Conservation (phyloP, 148 eudicot genomes). For the Cornus kousa region DNA sequence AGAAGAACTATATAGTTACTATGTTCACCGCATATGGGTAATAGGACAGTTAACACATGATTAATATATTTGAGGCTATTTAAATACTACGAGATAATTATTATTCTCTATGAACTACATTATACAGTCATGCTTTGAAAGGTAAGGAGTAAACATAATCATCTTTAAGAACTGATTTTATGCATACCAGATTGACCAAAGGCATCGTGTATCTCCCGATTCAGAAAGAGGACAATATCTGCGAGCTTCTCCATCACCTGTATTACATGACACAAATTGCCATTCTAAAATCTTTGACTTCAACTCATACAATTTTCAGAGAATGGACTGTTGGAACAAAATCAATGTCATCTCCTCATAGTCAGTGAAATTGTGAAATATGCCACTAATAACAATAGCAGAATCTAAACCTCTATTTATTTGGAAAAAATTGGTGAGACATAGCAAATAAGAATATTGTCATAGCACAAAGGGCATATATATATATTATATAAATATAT, state of each 20-base stretch:
- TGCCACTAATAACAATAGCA: neutral
- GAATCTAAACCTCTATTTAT: neutral
- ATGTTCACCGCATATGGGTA: too few relatives aligned
- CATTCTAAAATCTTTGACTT: neutral
- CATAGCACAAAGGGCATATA: neutral
- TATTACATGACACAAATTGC: conserved; percentile 2
- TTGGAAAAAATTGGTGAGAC: neutral
- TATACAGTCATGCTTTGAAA: neutral
- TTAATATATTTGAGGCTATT: neutral
- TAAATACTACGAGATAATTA: neutral
- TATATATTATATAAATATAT: neutral
- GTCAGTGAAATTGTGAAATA: neutral
- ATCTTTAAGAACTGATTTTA: neutral
- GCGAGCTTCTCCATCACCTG: conserved; percentile 72
- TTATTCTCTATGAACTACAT: neutral
- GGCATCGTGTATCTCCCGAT: conserved; percentile 42
- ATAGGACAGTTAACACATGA: too few relatives aligned
- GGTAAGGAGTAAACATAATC: neutral
- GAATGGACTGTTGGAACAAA: neutral
- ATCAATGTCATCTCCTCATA: neutral
- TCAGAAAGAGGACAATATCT: conserved; percentile 49
- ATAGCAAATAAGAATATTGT: neutral
- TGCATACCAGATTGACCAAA: conserved; percentile 50
- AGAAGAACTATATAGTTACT: too few relatives aligned
- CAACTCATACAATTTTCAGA: neutral